Percentiles rank a stretch among this genome's conserved stretches.
Conservation (phyloP, 2,329 filamentous ascomycete species). For the Colletotrichum sp. region DNA sequence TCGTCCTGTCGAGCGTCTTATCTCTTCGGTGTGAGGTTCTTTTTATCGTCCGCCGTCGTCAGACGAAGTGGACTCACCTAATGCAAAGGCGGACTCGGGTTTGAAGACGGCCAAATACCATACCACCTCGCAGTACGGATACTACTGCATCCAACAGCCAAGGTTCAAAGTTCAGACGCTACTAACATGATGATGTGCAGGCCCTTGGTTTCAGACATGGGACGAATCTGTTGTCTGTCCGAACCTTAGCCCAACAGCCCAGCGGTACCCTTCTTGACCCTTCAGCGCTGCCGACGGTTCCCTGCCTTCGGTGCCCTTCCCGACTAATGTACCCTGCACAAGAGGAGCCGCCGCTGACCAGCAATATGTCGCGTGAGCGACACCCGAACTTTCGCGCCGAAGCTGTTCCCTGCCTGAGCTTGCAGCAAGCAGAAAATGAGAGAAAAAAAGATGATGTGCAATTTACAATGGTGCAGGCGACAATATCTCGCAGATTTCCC, state of each 20-base stretch:
- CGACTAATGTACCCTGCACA: constrained; percentile 4
- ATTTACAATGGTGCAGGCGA: not conserved
- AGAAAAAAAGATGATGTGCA: not conserved
- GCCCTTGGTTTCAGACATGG: constrained; percentile 16
- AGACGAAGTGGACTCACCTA: not conserved
- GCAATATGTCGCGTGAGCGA: constrained; percentile 13
- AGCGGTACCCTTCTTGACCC: not conserved
- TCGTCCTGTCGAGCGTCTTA: not conserved
- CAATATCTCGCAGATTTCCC: not conserved
- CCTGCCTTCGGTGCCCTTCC: not conserved
- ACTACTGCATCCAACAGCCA: not conserved
- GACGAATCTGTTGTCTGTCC: constrained; percentile 6
- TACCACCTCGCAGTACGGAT: not conserved
- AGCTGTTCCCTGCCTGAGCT: constrained; percentile 2
- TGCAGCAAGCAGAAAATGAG: not conserved
- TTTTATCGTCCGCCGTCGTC: not conserved
- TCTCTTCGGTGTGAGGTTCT: not conserved
- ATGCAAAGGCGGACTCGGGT: not conserved
- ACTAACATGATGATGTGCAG: constrained; percentile 20
- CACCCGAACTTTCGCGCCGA: not conserved
- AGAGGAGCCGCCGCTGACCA: not conserved
- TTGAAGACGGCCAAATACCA: not conserved
- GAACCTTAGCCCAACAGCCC: not conserved
- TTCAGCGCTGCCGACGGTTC: not conserved
- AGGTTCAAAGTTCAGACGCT: constrained; percentile 17